phyloP scores from a whole-genome alignment of 176 grass and related monocot genomes.

The Triticum dicoccoides region DNA sequence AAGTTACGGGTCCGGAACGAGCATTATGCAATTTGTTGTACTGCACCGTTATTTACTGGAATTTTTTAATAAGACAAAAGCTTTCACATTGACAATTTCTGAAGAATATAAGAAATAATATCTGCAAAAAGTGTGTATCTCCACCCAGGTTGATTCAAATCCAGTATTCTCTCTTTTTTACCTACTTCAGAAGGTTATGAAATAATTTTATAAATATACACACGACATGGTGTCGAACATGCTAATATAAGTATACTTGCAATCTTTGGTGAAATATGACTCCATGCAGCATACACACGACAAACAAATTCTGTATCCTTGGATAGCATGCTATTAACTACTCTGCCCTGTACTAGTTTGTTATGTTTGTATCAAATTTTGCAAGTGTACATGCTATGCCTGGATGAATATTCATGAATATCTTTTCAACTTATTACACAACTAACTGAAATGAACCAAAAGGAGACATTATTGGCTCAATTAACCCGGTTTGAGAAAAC shows the following conservation, averaged over 20 bases:
- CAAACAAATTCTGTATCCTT: not conserved
- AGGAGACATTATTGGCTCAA: not conserved
- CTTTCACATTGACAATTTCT: not conserved
- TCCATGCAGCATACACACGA: not conserved
- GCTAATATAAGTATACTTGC: not conserved
- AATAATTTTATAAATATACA: not conserved
- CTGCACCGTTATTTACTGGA: not conserved
- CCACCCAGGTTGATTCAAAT: not conserved
- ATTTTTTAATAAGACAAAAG: not conserved
- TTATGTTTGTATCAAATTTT: slow-evolving; percentile 3
- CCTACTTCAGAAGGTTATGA: too few relatives aligned
- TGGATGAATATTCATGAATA: not conserved
- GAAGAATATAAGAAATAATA: not conserved
- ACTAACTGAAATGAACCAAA: not conserved
- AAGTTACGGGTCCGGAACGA: not conserved
- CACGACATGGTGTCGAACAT: not conserved
- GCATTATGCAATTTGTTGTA: not conserved
- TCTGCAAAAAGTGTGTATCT: not conserved
- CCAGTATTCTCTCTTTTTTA: too few relatives aligned
- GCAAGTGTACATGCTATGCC: not conserved
- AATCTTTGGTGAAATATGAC: not conserved
- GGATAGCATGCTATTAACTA: not conserved
- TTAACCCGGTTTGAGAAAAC: not conserved
- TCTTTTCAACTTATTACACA: not conserved
- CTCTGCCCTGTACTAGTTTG: not conserved